Evolutionary conservation across 176 grass and related monocot species (phyloP), one percentile per base, ranked within the genome.

Genomic region (Thalia dealbata): DNA sequence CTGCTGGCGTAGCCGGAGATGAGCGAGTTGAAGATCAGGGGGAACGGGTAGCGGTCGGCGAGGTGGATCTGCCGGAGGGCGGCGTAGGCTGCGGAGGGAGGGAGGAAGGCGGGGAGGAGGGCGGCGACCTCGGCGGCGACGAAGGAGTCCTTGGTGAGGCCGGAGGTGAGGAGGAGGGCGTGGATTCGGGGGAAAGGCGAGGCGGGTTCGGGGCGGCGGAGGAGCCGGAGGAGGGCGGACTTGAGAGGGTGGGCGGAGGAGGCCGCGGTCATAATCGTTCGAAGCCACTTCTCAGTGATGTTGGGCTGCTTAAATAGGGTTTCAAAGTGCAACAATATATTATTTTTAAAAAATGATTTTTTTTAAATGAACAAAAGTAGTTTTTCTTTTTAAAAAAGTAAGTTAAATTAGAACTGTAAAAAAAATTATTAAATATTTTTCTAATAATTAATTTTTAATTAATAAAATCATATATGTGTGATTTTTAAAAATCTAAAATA

Each of bases 161-260:
- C 78, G 35, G 75, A 84, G 67, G 78, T 66, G 81, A 79, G 52
- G 65, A 81, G 71, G 46, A 86, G 71, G 44, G 74, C 64, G 29
- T 81, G 74, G 42, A 69, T 71, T 21, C 61, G 19, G 7, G 60
- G 35, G 70, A 86, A 50, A 69, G 16, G 27, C 25, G 32, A 11
- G 65, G 13, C 21, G 67, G 38, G 21, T 14, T 21, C 1, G 52
- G 32, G 52, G 14, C 30, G 51, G 41, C 54, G 38, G 32, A 71
- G 52, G 38, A 71, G 51, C n/a, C n/a, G 12, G 21, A 74, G 35
- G 35, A 63, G 56, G 22, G 73, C 8, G 58, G 73, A 46, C 48
- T 68, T 32, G 6, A 68, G 38, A 44, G 65, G 35, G 14, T 45
- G 65, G 35, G 18, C 35, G 19, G 65, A 43, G 18, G 35, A 43